Base-by-base conservation (phyloP, 805 yeast genomes). In the Sugiyamaella valdiviana region DNA sequence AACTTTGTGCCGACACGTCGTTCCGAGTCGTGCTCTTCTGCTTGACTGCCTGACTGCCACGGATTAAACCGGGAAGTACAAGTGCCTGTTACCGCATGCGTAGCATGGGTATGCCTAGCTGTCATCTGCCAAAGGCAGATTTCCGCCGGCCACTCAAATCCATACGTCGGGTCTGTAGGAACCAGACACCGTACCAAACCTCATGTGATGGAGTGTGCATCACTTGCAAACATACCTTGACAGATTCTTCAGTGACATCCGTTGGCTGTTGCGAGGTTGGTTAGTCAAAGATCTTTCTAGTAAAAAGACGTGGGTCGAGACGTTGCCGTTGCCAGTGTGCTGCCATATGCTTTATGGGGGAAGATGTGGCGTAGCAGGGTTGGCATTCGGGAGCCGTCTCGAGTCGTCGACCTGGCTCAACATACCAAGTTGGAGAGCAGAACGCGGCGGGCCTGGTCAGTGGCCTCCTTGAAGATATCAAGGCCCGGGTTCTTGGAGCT, bases 171-270 rank as follows among this genome's bases (percentile, higher is more conserved):
- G 14, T 26, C 32, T n/a, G 9, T 3, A 10, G 7, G 32, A 26
- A 24, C 40, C 35, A 24, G 40, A 22, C 22, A 38, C 48, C 39
- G 29, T 39, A 38, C 48, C 48, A 45, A 45, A 45, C 48, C 48
- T 45, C 48, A 14, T 43, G 38, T 43, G 37, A 23, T 22, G 32
- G 32, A 26, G 32, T 26, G 40, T 36, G 23, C 36, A 24, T 23
- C 26, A 39, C 23, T 26, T 20, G 42, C 22, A 39, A 40, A 83
- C 91, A 80, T 83, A 85, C 93, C 83, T 80, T 85, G 64, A 87
- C 81, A 64, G 88, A 83, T 59, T 80, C 84, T 66, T 81, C 83
- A 67, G 83, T 82, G 68, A 89, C 83, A 72, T 89, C 96, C 66
- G 76, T 79, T 68, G 96, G 93, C 66, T 66, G 51, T 35, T 23